These are phyloP conservation scores for Metschnikowia hibisci DNA, from an alignment of 805 yeast species.

Conservation along the genomic window DNA sequence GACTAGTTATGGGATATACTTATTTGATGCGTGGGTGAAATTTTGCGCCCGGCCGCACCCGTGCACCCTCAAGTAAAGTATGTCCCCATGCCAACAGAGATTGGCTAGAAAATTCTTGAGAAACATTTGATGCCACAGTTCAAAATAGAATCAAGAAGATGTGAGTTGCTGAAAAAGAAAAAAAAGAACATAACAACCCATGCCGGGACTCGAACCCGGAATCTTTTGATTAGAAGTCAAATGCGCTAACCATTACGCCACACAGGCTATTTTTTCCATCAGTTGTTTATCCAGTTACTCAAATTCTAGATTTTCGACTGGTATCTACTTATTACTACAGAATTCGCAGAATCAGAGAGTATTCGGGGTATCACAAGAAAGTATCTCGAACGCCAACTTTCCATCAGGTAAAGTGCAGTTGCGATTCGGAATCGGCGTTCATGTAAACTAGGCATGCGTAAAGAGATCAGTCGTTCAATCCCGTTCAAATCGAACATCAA, in stretches of 20 bases:
- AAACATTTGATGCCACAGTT: neutral
- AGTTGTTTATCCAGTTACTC: neutral
- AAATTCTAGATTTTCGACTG: no score
- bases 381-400: no score
- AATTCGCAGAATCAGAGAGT: no score
- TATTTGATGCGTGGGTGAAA: constrained; percentile 1
- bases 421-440: no score
- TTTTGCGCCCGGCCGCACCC: constrained; percentile 3
- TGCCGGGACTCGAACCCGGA: constrained; percentile 21
- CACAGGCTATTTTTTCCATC: constrained; percentile 9
- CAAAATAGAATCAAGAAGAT: neutral
- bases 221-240: constrained; percentile 19
- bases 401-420: no score
- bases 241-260: constrained; percentile 20
- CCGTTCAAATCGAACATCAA: no score
- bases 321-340: no score
- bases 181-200: constrained; percentile 14
- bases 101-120: neutral
- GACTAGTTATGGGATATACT: neutral
- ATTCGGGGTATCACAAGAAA: no score
- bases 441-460: no score
- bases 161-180: neutral
- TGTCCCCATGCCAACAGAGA: no score
- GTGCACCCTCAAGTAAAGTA: neutral
- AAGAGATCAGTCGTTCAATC: no score